A percentile compares a stretch with the other conserved stretches of the same genome.
Conservation (phyloP, 2,329 filamentous ascomycete species). For the Sporothrix sp. region DNA sequence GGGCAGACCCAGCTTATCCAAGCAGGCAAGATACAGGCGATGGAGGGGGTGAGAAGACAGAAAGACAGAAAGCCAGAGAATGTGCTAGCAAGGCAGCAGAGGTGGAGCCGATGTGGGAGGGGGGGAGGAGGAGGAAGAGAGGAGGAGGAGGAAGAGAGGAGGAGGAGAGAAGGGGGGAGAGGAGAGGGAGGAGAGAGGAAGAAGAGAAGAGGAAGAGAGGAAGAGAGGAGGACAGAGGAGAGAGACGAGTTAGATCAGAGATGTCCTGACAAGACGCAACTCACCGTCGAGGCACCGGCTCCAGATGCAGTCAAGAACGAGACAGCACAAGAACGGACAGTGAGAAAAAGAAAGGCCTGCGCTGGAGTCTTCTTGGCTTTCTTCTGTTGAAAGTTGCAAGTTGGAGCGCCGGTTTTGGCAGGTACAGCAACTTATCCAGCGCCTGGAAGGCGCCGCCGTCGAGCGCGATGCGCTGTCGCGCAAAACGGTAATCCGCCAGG, state of each 20-base stretch:
- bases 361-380: too few species aligned
- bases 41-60: not conserved
- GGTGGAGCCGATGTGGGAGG: not conserved
- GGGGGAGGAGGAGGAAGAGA: not conserved
- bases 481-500: too few species aligned
- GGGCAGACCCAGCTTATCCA: slow-evolving; percentile 11
- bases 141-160: not conserved
- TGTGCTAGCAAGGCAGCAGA: slow-evolving; percentile 9
- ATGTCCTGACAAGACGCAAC: too few species aligned
- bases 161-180: not conserved
- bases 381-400: too few species aligned
- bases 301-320: too few species aligned
- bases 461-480: too few species aligned
- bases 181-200: not conserved
- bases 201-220: not conserved
- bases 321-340: too few species aligned
- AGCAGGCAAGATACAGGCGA: slow-evolving; percentile 2
- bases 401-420: too few species aligned
- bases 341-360: too few species aligned
- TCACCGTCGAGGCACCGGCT: too few species aligned
- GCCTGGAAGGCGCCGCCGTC: too few species aligned
- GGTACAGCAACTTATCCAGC: too few species aligned
- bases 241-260: not conserved
- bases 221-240: not conserved
- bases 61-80: slow-evolving; percentile 14